phyloP scores from a whole-genome alignment of 2,329 filamentous ascomycete species.

The Gliomastix tumulicola region DNA sequence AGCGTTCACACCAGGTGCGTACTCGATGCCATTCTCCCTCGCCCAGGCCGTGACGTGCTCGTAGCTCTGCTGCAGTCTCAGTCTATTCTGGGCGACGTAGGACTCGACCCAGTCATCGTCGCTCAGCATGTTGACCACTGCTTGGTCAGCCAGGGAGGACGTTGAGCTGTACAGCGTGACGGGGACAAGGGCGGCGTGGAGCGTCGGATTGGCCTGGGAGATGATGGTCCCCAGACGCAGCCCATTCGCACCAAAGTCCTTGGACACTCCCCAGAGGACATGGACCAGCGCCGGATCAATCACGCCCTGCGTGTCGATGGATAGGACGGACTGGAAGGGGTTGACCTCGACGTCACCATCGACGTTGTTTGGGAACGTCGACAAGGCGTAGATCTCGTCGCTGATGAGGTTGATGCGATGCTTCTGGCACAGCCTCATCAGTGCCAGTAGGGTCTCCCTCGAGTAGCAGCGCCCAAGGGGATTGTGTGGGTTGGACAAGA shows the following conservation, averaged over 20 bases:
- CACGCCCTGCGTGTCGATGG: constrained; percentile 30
- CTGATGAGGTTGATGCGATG: constrained; percentile 45
- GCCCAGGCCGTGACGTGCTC: constrained; percentile 26
- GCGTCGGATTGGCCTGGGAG: constrained; percentile 32
- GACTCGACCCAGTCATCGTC: constrained; percentile 32
- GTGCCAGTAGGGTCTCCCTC: constrained; percentile 23
- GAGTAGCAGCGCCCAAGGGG: constrained; percentile 42
- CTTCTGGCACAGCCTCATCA: constrained; percentile 38
- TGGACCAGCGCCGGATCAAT: constrained; percentile 45
- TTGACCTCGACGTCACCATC: constrained; percentile 9
- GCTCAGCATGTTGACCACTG: constrained; percentile 31
- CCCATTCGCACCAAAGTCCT: constrained; percentile 52
- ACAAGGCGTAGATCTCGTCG: constrained; percentile 43
- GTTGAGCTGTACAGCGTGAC: constrained; percentile 33
- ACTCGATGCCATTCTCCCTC: constrained; percentile 30
- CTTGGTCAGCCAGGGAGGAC: constrained; percentile 34
- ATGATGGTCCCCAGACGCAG: constrained; percentile 44
- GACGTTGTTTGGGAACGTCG: constrained; percentile 34
- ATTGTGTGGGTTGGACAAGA: constrained; percentile 45
- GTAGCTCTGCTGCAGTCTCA: constrained; percentile 29
- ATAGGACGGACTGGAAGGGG: constrained; percentile 37
- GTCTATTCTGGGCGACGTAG: constrained; percentile 36
- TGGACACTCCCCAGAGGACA: constrained; percentile 37
- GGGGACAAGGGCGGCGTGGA: constrained; percentile 27
- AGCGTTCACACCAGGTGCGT: constrained; percentile 39